Percentiles rank a stretch among this genome's conserved stretches.
phyloP scores from a whole-genome alignment of 2,329 filamentous ascomycete genomes.

The Aspergillus clavatus region DNA sequence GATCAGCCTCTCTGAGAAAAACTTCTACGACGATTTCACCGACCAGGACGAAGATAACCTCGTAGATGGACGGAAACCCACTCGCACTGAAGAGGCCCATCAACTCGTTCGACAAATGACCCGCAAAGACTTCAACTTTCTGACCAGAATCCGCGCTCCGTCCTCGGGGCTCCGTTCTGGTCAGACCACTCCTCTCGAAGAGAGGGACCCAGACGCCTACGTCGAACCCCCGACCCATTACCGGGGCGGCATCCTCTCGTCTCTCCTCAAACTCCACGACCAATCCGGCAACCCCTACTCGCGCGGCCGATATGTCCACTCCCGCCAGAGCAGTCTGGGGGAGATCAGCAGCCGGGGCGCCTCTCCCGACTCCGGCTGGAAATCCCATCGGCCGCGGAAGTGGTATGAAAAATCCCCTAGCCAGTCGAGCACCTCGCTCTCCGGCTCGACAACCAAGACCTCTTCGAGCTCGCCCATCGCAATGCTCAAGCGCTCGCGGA shows the following conservation, averaged over 20 bases:
- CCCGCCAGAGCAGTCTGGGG: slow-evolving; percentile 29
- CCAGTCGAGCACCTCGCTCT: slow-evolving; percentile 32
- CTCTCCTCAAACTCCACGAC: slow-evolving; percentile 66
- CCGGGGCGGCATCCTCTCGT: slow-evolving; percentile 67
- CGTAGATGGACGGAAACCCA: slow-evolving; percentile 24
- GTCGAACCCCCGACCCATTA: slow-evolving; percentile 64
- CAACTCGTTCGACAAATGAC: slow-evolving; percentile 36
- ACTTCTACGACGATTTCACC: slow-evolving; percentile 24
- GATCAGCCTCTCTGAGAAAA: slow-evolving; percentile 32
- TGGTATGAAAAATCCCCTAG: slow-evolving; percentile 40
- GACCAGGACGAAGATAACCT: slow-evolving; percentile 30
- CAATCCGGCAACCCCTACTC: slow-evolving; percentile 38
- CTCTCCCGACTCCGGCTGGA: slow-evolving; percentile 31
- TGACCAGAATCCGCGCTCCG: slow-evolving; percentile 30
- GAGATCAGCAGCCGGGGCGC: slow-evolving; percentile 27
- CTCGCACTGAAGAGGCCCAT: slow-evolving; percentile 29
- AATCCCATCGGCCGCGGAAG: slow-evolving; percentile 26
- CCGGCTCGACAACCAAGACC: slow-evolving; percentile 26
- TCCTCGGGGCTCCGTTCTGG: slow-evolving; percentile 32
- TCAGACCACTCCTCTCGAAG: slow-evolving; percentile 31
- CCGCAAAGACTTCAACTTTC: slow-evolving; percentile 28
- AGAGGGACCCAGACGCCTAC: slow-evolving; percentile 54
- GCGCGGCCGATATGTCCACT: slow-evolving; percentile 25
- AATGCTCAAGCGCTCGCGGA: slow-evolving; percentile 34
- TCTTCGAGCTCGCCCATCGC: slow-evolving; percentile 27